Evolutionary conservation across 1,139 yeast species (phyloP), one percentile per base, ranked within the genome.

Genomic region (Hanseniaspora gamundiae): DNA sequence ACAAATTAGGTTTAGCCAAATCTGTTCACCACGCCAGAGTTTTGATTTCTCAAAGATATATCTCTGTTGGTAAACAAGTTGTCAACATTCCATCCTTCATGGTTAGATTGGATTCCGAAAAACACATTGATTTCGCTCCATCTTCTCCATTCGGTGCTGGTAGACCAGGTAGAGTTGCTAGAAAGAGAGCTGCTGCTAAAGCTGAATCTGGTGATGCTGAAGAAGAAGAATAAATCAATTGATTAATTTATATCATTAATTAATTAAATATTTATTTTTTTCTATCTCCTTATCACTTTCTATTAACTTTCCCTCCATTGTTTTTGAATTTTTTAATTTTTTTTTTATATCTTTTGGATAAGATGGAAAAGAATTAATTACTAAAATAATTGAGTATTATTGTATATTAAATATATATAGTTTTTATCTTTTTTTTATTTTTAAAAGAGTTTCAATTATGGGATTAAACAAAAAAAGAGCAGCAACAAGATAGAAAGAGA

Each of bases 91-190:
- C 99, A 73, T 88, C 97, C 58, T 91, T 91, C 91, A 84, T 88
- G 80, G 99, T 91, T 58, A 93, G 99, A 80, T 83, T 91, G 71
- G 99, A 91, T 76, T 88, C 98, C 60, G 98, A 91, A 77, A 91
- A 91, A 85, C 98, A 93, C 87, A 87, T 91, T 74, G 98, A 91
- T 80, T 91, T 91, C 64, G 94, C 98, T 65, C 82, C 88, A 70
- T 86, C 85, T 71, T 91, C 98, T 59, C 98, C 99, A 73, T 91
- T 85, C 86, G 98, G 98, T 71, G 98, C 98, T 77, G 98, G 96
- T 64, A 91, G 98, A 78, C 93, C 98, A 63, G 99, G 99, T 72
- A 93, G 98, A 80, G 95, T 86, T 66, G 93, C 93, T 82, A 87
- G 98, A 85, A 88, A 78, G 77, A 79, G 83, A 80, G 84, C 81